Conservation (phyloP, 495 filamentous ascomycete species). For the Astrothelium macrocarpum region DNA sequence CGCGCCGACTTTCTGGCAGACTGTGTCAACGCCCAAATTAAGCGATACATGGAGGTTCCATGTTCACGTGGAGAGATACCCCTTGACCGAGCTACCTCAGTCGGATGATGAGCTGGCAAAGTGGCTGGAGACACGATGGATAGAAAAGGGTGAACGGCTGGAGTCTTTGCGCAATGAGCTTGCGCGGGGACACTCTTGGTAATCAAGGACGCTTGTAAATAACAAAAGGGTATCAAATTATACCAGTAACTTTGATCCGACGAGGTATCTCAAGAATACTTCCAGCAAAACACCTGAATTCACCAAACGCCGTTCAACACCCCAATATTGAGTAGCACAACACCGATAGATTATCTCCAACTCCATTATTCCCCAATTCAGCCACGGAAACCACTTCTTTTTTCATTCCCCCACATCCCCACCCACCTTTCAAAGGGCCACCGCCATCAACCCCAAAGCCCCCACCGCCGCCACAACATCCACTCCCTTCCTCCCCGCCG, state of each 20-base stretch:
- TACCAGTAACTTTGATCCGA: no score
- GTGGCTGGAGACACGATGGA: constrained; percentile 47
- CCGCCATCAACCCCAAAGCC: background rate
- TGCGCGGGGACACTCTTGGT: constrained; percentile 3
- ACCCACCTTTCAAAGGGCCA: background rate
- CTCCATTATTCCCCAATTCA: no score
- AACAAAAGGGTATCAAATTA: background rate
- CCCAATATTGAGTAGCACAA: background rate
- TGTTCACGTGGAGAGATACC: constrained; percentile 41
- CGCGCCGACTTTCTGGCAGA: constrained; percentile 45
- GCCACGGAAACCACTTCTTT: background rate
- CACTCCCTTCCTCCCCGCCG: background rate
- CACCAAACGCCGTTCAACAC: background rate
- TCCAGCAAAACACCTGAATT: background rate
- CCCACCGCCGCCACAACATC: background rate
- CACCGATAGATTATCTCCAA: no score
- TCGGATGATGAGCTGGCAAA: constrained; percentile 36
- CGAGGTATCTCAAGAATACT: background rate
- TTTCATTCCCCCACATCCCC: background rate
- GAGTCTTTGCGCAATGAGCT: constrained; percentile 26
- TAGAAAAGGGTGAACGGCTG: constrained; percentile 44
- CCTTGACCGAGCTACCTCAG: constrained; percentile 37
- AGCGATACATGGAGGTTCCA: constrained; percentile 38
- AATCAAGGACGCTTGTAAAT: background rate
- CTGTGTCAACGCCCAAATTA: constrained; percentile 33